Evolutionary conservation across 2,329 filamentous ascomycete species (phyloP), one percentile per base, ranked within the genome.

Genomic region (Samsoniella hepiali): DNA sequence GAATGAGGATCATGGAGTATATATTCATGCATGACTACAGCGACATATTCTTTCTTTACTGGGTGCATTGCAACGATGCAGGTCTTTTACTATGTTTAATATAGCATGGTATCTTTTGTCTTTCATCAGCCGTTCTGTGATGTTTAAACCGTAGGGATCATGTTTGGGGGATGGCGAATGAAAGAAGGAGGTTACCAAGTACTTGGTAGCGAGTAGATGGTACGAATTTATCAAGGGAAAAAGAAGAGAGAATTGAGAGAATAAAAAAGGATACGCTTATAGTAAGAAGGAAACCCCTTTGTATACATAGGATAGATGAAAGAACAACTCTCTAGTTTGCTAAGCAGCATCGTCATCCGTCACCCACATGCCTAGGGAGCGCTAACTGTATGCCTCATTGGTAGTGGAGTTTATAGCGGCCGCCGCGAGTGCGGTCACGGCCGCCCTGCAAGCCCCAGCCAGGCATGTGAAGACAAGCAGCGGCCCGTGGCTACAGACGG

Each of bases 11-110:
- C 22, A 56, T 36, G 51, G 44, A 54, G 51, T 53, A 56, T 56
- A 29, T 31, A 53, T 32, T n/a, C 44, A 34, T 51, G 45, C 53
- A 62, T 62, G 32, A 54, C 59, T 45, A 31, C 42, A 49, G 59
- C 59, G 59, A 62, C 51, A 22, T 54, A 15, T 10, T 62, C 49
- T 40, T 55, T 22, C 36, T 50, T 31, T 59, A 36, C 44, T 49
- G 27, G n/a, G 34, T 27, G 42, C 38, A 62, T 62, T 40, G 49
- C 32, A n/a, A 50, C 15, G 34, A 62, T 32, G 10, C 29, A 15
- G 27, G 10, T 15, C 27, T 22, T 47, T 44, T 40, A 36, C 29
- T 34, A 34, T 45, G 31, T 45, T 13, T 29, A 54, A 59, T 51
- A 50, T 31, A 59, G 17, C 44, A 58, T 29, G 32, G 17, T 38